These are phyloP conservation scores for Trichoderma simmonsii DNA, from an alignment of 2,329 filamentous ascomycete species.

Conservation along the genomic window DNA sequence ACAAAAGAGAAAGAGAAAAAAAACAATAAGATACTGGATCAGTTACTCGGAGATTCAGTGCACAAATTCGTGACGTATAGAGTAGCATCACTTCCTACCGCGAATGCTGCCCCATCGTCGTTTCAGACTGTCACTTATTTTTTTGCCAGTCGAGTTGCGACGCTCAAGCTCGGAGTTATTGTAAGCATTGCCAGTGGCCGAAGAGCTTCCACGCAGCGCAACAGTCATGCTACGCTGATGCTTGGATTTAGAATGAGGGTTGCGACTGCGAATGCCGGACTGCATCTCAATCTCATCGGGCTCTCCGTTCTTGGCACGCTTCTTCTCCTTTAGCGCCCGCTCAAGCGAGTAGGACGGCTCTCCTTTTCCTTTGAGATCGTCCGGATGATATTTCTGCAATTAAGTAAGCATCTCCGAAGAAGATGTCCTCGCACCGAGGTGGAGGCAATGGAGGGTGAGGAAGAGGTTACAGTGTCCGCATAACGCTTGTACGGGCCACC, in stretches of 20 bases:
- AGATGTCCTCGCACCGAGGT: not conserved
- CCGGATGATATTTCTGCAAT: conserved; percentile 63
- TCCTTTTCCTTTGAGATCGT: conserved; percentile 79
- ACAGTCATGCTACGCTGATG: conserved; percentile 47
- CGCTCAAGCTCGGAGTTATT: conserved; percentile 29
- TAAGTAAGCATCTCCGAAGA: not conserved
- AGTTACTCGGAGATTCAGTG: not conserved
- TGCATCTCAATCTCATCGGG: conserved; percentile 14
- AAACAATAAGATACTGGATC: not conserved
- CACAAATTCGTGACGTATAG: not conserved
- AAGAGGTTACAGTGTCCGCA: conserved; percentile 59
- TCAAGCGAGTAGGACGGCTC: conserved; percentile 73
- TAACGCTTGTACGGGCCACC: conserved; percentile 79
- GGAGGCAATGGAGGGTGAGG: conserved; percentile 32
- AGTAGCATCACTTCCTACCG: conserved; percentile 31
- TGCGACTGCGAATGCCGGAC: conserved; percentile 5
- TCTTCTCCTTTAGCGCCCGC: conserved; percentile 60
- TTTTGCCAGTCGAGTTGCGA: conserved; percentile 43
- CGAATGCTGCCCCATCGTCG: conserved; percentile 52
- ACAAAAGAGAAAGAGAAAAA: not conserved
- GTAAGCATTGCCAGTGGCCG: conserved; percentile 6
- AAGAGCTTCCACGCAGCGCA: conserved; percentile 20
- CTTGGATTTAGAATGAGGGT: conserved; percentile 19
- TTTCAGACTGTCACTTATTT: conserved; percentile 51
- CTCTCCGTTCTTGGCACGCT: conserved; percentile 27